These are phyloP conservation scores for Copromyces sp. DNA, from an alignment of 495 filamentous ascomycete genomes.

Conservation along the genomic window DNA sequence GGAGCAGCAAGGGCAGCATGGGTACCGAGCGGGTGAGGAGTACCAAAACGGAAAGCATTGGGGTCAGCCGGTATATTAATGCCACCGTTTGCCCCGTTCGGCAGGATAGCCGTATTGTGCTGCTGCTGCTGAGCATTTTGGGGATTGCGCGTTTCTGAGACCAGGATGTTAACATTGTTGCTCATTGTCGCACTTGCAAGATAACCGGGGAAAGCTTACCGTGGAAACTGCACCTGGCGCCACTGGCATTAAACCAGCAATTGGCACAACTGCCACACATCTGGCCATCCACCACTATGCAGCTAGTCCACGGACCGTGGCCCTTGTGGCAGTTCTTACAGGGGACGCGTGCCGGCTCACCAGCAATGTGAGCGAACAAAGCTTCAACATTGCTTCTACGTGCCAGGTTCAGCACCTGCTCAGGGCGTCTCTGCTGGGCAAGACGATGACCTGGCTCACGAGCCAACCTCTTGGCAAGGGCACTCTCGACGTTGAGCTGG, in stretches of 20 bases:
- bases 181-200: background rate
- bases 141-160: slow-evolving; percentile 19
- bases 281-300: slow-evolving; percentile 38
- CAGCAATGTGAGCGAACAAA: slow-evolving; percentile 39
- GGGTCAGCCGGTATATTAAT: slow-evolving; percentile 15
- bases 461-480: slow-evolving; percentile 35
- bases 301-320: slow-evolving; percentile 38
- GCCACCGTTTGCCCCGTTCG: slow-evolving; percentile 5
- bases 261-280: slow-evolving; percentile 44
- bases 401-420: slow-evolving; percentile 33
- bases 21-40: slow-evolving; percentile 5
- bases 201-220: slow-evolving; percentile 21
- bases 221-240: slow-evolving; percentile 41
- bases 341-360: slow-evolving; percentile 29
- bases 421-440: slow-evolving; percentile 34
- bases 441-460: slow-evolving; percentile 33
- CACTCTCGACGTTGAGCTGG: slow-evolving; percentile 35
- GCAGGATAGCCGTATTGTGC: slow-evolving; percentile 12
- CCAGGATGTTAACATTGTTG: background rate
- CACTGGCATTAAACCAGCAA: slow-evolving; percentile 44
- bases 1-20: slow-evolving; percentile 8
- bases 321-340: slow-evolving; percentile 46
- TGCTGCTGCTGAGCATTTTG: slow-evolving; percentile 11
- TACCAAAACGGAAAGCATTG: slow-evolving; percentile 10
- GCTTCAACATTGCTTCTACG: slow-evolving; percentile 42